These are phyloP conservation scores for Salix udensis DNA, from an alignment of 345 rosid species.

Conservation along the genomic window DNA sequence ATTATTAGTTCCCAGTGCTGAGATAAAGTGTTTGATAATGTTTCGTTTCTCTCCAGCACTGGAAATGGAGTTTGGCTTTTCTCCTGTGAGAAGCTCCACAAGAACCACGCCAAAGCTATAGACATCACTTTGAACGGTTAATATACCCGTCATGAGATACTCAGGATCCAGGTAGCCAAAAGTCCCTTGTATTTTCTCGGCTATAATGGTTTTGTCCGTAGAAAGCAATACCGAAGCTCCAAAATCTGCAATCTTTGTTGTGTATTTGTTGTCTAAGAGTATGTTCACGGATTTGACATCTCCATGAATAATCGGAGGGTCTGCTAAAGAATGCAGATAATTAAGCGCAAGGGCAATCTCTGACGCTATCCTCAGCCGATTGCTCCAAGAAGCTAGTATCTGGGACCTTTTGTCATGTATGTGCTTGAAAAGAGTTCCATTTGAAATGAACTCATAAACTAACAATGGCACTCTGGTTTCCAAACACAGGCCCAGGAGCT, in stretches of 20 bases:
- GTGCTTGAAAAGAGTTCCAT: slow-evolving; percentile 23
- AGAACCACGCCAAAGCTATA: slow-evolving; percentile 36
- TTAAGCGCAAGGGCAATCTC: slow-evolving; percentile 32
- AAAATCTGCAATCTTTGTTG: slow-evolving; percentile 35
- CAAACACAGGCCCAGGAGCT: slow-evolving; percentile 30
- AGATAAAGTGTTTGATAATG: slow-evolving; percentile 15
- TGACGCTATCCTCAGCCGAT: slow-evolving; percentile 14
- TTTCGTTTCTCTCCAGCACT: background rate
- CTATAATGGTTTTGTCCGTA: background rate
- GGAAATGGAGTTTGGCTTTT: background rate
- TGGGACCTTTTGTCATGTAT: slow-evolving; percentile 17
- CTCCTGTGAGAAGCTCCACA: slow-evolving; percentile 30
- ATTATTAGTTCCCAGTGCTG: background rate
- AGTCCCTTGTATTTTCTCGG: slow-evolving; percentile 22
- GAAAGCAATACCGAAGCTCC: slow-evolving; percentile 34
- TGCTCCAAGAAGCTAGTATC: slow-evolving; percentile 15
- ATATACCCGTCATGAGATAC: slow-evolving; percentile 19
- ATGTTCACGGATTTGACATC: slow-evolving; percentile 33
- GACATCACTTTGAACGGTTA: slow-evolving; percentile 31
- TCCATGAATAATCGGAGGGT: slow-evolving; percentile 38
- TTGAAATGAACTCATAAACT: slow-evolving; percentile 28
- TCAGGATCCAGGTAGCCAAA: slow-evolving; percentile 38
- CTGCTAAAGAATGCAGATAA: slow-evolving; percentile 31
- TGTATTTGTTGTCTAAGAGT: slow-evolving; percentile 25
- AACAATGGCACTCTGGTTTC: slow-evolving; percentile 31